Conservation (phyloP, 495 filamentous ascomycete genomes). For the Annulohypoxylon bovei region DNA sequence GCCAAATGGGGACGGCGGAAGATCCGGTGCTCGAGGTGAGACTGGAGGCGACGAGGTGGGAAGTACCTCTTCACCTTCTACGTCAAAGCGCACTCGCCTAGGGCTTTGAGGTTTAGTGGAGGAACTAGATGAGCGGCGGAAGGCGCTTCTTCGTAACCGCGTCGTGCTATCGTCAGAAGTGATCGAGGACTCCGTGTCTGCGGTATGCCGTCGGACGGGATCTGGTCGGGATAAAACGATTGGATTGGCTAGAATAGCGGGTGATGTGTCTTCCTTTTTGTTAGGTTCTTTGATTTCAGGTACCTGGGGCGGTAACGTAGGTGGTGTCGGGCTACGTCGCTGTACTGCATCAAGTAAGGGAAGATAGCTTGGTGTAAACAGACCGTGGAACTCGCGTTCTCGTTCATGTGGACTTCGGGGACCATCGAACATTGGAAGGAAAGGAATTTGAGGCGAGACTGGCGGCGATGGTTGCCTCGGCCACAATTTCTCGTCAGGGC, state of each 20-base stretch:
- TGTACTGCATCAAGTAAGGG: constrained; percentile 63
- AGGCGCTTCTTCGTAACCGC: constrained; percentile 56
- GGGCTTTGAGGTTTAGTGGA: constrained; percentile 58
- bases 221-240: constrained; percentile 26
- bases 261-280: constrained; percentile 32
- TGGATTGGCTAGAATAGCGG: constrained; percentile 10
- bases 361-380: constrained; percentile 69
- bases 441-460: constrained; percentile 52
- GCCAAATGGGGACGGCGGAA: constrained; percentile 31
- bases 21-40: constrained; percentile 33
- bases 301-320: constrained; percentile 27
- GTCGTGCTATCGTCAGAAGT: constrained; percentile 55
- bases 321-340: constrained; percentile 43
- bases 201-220: constrained; percentile 40
- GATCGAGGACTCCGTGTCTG: constrained; percentile 53
- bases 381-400: constrained; percentile 66
- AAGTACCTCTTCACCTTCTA: constrained; percentile 62
- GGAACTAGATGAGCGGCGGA: constrained; percentile 58
- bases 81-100: constrained; percentile 63
- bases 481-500: constrained; percentile 42
- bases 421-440: constrained; percentile 46
- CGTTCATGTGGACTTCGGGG: constrained; percentile 59
- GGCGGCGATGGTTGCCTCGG: constrained; percentile 55
- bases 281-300: constrained; percentile 46
- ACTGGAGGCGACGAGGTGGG: constrained; percentile 58